Evolutionary conservation across 371 early-diverging fungal species (phyloP), one percentile per base, ranked within the genome.

Genomic region (Saksenaea oblongispora): DNA sequence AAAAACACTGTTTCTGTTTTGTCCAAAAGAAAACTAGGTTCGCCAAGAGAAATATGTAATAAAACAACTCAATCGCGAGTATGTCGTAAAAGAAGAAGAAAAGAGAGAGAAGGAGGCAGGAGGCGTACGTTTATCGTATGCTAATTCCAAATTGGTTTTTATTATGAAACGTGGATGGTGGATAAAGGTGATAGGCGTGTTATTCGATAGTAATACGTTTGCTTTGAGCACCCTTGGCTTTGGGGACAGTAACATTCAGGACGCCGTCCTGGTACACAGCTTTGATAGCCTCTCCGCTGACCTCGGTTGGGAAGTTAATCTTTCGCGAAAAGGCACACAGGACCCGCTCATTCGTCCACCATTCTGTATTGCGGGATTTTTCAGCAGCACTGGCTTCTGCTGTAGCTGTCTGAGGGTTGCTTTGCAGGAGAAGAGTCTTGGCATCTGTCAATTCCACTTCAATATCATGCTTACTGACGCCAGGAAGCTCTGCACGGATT

Each of bases 191-290:
- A 44, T n/a, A 13, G 8, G 8, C 36, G 13, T n/a, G 22, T 11
- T 47, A 47, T 47, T 47, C 51, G 0, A 47, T 22, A 11, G 51
- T n/a, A 22, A 47, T 47, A 5, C 51, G 51, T 22, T n/a, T 47
- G 11, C 51, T 22, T 47, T 47, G 51, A 17, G 51, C 51, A 47
- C 51, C 22, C 24, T 47, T 47, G 17, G 51, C 10, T 56, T 74
- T 74, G 31, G 69, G 74, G 35, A 74, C 35, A 7, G 41, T 39
- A 15, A 74, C 39, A 24, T 72, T 62, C 7, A 74, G 56, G 34
- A 74, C 44, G 44, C 74, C 74, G 56, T 68, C 63, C 53, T 70
- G 54, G 56, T 62, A 65, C 10, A 59, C 44, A 28, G 74, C 73
- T 56, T 68, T 68, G 61, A 73, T 59, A 5, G 36, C 59, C 31